Base-by-base conservation (phyloP, 1,284 basidiomycete genomes). In the Neonothopanus nambi region DNA sequence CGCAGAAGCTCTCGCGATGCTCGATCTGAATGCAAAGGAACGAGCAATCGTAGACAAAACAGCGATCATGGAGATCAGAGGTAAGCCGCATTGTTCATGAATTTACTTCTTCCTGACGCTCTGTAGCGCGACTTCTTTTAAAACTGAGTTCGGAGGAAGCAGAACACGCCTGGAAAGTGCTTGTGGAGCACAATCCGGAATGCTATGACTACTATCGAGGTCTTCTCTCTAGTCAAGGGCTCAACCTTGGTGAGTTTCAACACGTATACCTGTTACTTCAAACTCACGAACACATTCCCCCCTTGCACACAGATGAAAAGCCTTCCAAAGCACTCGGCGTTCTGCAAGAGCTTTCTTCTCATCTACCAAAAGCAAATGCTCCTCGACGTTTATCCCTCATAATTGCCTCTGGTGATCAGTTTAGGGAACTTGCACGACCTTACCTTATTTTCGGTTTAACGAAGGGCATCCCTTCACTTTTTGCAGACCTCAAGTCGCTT, bases 381-480 rank as follows among this genome's bases (percentile, higher is more conserved):
- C 91, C 93, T 1, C 79, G 74, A 17, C 84, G 93, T 11, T 69
- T 96, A 15, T 81, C 85, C 3, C 77, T 98, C 3, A 78, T 79
- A 5, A 73, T 92, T 39, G 80, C 90, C 0, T 65, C 75, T 15
- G 87, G 84, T 72, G 66, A 69, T 60, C 65, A 64, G 36, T 98
- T 99, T 75, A 78, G 75, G 48, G 68, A 77, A 21, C 79, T 90
- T 17, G 84, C 82, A 2, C 77, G 79, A 49, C 72, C 79, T 2
- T 98, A 99, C 70, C 71, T 98, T 47, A 69, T 81, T 17, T 74
- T 76, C 2, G 90, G 85, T 7, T 74, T 99, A 13, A 80, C 81
- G 52, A 93, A 93, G 62, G 96, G 95, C 56, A 80, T 99, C 26
- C 97, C 97, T 2, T 98, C 95, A 2, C 78, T 99, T 6, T 99